phyloP scores from a whole-genome alignment of 129 eudicot species.

The Artemisia argyi region DNA sequence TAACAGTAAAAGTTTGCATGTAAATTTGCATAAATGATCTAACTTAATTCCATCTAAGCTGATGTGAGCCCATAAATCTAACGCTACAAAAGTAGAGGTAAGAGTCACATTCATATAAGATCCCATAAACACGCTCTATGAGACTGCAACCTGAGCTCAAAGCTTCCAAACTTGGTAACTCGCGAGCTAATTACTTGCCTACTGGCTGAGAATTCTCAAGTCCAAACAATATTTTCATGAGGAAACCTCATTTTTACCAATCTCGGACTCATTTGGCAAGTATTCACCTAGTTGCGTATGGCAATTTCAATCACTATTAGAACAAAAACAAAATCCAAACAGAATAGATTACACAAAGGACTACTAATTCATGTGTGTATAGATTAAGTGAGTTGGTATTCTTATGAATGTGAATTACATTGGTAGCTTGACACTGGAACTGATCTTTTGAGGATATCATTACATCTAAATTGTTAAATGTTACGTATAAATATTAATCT shows the following conservation, averaged over 20 bases:
- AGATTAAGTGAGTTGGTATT: not conserved
- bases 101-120: not conserved
- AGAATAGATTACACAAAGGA: not conserved
- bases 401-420: not conserved
- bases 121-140: not conserved
- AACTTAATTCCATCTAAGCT: no score
- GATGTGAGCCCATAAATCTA: no score
- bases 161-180: conserved; percentile 2
- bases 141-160: no score
- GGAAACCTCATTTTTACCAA: not conserved
- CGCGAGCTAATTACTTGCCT: not conserved
- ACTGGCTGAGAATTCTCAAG: not conserved
- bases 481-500: no score
- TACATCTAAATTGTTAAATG: no score
- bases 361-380: not conserved
- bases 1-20: no score
- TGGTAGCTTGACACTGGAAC: conserved; percentile 5
- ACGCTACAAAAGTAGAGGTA: no score
- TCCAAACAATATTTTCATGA: not conserved
- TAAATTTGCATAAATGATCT: no score
- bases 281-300: conserved; percentile 4
- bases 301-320: no score
- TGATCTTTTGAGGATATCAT: conserved; percentile 5
- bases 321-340: conserved; percentile 4
- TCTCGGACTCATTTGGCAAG: conserved; percentile 4